phyloP scores from a whole-genome alignment of 805 yeast genomes.

The Candida railenensis region DNA sequence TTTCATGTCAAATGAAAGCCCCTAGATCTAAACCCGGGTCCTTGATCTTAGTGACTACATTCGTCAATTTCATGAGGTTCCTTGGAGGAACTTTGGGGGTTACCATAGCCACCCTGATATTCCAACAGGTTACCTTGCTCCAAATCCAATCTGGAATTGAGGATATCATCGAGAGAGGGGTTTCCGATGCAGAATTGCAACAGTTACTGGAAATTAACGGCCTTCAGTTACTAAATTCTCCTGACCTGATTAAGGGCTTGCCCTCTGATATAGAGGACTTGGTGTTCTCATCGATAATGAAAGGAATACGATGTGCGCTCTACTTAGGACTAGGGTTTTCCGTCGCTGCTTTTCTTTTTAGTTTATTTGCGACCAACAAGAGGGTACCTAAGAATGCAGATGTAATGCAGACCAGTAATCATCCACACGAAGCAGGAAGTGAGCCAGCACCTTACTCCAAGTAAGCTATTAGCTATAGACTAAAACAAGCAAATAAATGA shows the following conservation, averaged over 20 bases:
- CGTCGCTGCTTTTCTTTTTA: slow-evolving; percentile 3
- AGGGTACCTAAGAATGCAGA: slow-evolving; percentile 12
- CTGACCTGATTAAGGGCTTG: slow-evolving; percentile 6
- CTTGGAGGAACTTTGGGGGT: slow-evolving; percentile 14
- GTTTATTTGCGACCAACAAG: slow-evolving; percentile 12
- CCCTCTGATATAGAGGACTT: slow-evolving; percentile 7
- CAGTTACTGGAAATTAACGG: slow-evolving; percentile 6
- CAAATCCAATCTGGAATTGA: slow-evolving; percentile 2
- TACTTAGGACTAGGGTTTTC: slow-evolving; percentile 11
- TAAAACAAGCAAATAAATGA: too few relatives aligned
- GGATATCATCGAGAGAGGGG: background rate
- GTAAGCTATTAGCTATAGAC: too few relatives aligned
- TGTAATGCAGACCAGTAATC: slow-evolving; percentile 2
- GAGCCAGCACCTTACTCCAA: too few relatives aligned
- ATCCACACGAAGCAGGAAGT: background rate
- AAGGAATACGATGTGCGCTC: slow-evolving; percentile 8
- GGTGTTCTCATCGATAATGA: slow-evolving; percentile 9
- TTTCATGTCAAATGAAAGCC: slow-evolving; percentile 16
- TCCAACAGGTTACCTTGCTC: slow-evolving; percentile 6
- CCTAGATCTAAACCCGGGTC: slow-evolving; percentile 13
- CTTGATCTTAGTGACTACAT: slow-evolving; percentile 12
- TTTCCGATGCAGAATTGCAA: slow-evolving; percentile 6
- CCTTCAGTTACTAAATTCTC: slow-evolving; percentile 9
- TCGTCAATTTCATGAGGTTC: slow-evolving; percentile 12
- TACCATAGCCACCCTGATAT: slow-evolving; percentile 9